These are phyloP conservation scores for Butyriboletus pseudospeciosus DNA, from an alignment of 1,284 basidiomycete species.

Conservation along the genomic window DNA sequence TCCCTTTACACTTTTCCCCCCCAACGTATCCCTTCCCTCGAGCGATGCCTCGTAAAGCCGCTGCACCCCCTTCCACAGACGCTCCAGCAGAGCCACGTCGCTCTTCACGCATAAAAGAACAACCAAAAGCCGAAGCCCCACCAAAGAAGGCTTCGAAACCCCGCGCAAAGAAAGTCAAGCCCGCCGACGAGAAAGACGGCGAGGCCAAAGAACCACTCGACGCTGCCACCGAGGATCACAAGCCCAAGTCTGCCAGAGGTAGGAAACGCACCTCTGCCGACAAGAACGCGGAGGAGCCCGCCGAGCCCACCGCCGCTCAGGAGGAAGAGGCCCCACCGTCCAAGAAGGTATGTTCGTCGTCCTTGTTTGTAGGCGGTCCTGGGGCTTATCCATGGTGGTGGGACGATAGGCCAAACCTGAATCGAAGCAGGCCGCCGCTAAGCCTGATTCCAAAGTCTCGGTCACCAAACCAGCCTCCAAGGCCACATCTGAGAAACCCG, in stretches of 20 bases:
- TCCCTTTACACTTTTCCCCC: slow-evolving; percentile 8
- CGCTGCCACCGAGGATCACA: slow-evolving; percentile 28
- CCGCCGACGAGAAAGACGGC: slow-evolving; percentile 34
- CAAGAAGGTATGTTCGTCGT: slow-evolving; percentile 44
- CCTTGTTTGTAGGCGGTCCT: neutral
- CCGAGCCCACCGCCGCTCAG: slow-evolving; percentile 36
- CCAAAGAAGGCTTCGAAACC: slow-evolving; percentile 63
- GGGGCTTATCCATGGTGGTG: neutral
- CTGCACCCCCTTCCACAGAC: slow-evolving; percentile 35
- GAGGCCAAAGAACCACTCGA: slow-evolving; percentile 36
- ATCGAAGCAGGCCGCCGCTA: slow-evolving; percentile 20
- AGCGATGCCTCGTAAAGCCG: slow-evolving; percentile 67
- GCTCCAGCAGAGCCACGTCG: slow-evolving; percentile 47
- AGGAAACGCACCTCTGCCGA: slow-evolving; percentile 47
- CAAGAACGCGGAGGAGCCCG: slow-evolving; percentile 36
- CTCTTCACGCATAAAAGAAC: slow-evolving; percentile 67
- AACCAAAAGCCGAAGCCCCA: slow-evolving; percentile 48
- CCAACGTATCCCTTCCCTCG: slow-evolving; percentile 4
- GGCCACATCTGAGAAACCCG: slow-evolving; percentile 32
- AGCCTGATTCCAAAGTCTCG: slow-evolving; percentile 27
- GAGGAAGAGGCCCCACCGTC: slow-evolving; percentile 40
- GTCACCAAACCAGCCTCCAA: slow-evolving; percentile 35
- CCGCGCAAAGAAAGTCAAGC: slow-evolving; percentile 47
- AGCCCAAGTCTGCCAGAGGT: slow-evolving; percentile 55
- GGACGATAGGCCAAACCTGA: slow-evolving; percentile 24